A percentile compares a stretch with the other conserved stretches of the same genome.
phyloP scores from a whole-genome alignment of 495 filamentous ascomycete species.

The Coniosporium apollinis region DNA sequence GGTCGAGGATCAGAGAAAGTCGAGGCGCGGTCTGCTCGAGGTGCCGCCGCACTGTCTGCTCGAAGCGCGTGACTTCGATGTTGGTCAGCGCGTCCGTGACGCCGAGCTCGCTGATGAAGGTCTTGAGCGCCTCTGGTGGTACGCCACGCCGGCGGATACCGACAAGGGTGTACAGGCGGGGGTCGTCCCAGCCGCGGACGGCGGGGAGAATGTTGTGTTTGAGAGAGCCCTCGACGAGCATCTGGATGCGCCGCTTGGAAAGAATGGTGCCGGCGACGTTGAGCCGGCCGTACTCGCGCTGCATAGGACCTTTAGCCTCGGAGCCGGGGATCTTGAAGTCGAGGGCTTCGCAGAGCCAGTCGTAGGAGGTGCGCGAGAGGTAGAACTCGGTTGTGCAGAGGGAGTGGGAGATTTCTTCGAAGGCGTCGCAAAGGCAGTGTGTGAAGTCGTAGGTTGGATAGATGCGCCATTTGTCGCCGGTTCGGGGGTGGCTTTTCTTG shows the following conservation, averaged over 20 bases:
- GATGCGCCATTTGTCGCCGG: slow-evolving; percentile 60
- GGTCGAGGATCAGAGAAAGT: slow-evolving; percentile 62
- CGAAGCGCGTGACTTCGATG: slow-evolving; percentile 60
- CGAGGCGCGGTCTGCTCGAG: slow-evolving; percentile 73
- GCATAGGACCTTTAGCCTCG: slow-evolving; percentile 46
- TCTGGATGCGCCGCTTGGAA: slow-evolving; percentile 65
- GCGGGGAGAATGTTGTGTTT: slow-evolving; percentile 17
- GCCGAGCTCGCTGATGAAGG: slow-evolving; percentile 77
- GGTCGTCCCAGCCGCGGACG: slow-evolving; percentile 79
- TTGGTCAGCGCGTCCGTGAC: slow-evolving; percentile 60
- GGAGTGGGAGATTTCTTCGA: slow-evolving; percentile 77
- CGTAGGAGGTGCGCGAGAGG: slow-evolving; percentile 59
- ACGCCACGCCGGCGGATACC: slow-evolving; percentile 67
- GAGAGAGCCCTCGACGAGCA: slow-evolving; percentile 40
- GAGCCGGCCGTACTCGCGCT: slow-evolving; percentile 67
- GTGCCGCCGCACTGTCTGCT: slow-evolving; percentile 62
- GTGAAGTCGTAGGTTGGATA: slow-evolving; percentile 90
- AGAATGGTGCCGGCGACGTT: slow-evolving; percentile 69
- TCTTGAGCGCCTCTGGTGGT: slow-evolving; percentile 70
- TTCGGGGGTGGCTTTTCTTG: slow-evolving; percentile 43
- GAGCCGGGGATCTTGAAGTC: slow-evolving; percentile 38
- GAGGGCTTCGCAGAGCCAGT: slow-evolving; percentile 68
- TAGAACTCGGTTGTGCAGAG: slow-evolving; percentile 82
- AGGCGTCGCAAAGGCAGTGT: slow-evolving; percentile 75
- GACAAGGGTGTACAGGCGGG: slow-evolving; percentile 77